Base-by-base conservation (phyloP, 495 filamentous ascomycete species). In the Xylaria curta region DNA sequence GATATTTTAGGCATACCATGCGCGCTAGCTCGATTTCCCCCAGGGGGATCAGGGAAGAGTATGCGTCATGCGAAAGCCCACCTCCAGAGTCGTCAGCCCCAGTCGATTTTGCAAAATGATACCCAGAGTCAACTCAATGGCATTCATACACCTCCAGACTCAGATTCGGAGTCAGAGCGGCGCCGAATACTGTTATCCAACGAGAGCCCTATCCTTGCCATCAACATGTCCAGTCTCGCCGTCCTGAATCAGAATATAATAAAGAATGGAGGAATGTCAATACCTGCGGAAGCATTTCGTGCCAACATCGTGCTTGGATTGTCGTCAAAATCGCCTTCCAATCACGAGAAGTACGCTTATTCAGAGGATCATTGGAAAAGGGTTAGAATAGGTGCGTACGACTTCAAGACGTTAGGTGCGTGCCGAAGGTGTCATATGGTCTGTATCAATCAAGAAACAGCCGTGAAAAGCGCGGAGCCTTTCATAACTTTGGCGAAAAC, bases 371-470 rank as follows among this genome's bases (percentile, higher is more conserved):
- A 80, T 19, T 91, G 89, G 90, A 78, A 78, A 26, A 81, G 65
- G 19, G 38, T 89, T 17, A 79, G 79, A 44, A 87, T 91, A 49
- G 87, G 88, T 17, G 61, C 76, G 17, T 83, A 89, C 38, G 75
- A 82, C 3, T 91, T 93, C 65, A 85, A 92, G 75, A 88, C 95
- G 71, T 82, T 98, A 5, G 95, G 93, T 0, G 87, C 90, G 24
- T 99, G 96, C 76, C 87, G 94, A 46, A 83, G 96, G 19, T 99
- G 96, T 72, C 94, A 97, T 75, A 97, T 99, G 93, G 91, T 99
- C 15, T 98, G 95, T 78, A 88, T 98, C 56, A 90, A 99, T 72
- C 96, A 97, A 76, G 81, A 90, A 21, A 97, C 92, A 6, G 95
- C 90, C 0, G 86, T 89, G 59, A 92, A 89, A 79, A 87, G 90